phyloP scores from a whole-genome alignment of 2,329 filamentous ascomycete genomes.

The Ceratocystiopsis minuta region DNA sequence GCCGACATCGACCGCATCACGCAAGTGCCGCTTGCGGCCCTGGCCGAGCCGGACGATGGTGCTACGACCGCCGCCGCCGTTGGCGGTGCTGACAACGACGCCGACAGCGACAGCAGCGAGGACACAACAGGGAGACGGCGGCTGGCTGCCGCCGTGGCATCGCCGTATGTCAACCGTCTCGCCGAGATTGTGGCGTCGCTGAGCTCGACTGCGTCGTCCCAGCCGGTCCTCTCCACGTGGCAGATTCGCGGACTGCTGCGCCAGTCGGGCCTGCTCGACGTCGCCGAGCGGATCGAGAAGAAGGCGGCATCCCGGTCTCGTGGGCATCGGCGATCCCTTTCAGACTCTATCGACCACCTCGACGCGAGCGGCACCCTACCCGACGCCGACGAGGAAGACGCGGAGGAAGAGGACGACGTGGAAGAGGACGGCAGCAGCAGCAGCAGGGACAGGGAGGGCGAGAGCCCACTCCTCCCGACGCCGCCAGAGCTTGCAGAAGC shows the following conservation, averaged over 20 bases:
- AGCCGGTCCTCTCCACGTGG: constrained; percentile 39
- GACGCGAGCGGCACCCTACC: neutral
- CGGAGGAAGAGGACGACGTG: neutral
- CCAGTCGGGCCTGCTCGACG: constrained; percentile 38
- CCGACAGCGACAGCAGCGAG: neutral
- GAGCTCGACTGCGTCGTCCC: constrained; percentile 49
- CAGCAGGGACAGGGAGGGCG: too few species aligned
- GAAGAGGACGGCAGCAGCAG: constrained; percentile 1
- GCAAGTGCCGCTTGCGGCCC: constrained; percentile 22
- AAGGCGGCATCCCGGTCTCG: neutral
- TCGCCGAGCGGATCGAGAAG: constrained; percentile 13
- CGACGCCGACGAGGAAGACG: constrained; percentile 7
- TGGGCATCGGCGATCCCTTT: too few species aligned
- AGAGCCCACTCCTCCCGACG: too few species aligned
- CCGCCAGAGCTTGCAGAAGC: too few species aligned
- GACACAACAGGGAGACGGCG: constrained; percentile 15
- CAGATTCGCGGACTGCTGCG: constrained; percentile 44
- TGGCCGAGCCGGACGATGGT: neutral
- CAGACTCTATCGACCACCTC: neutral
- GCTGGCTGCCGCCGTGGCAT: constrained; percentile 20
- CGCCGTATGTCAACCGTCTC: constrained; percentile 40
- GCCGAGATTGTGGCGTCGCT: constrained; percentile 52
- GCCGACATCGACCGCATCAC: constrained; percentile 46
- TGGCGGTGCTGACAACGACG: too few species aligned
- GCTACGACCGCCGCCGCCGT: constrained; percentile 5